Evolutionary conservation across 805 yeast genomes (phyloP), one percentile per base, ranked within the genome.

Genomic region (Lipomyces kockii): DNA sequence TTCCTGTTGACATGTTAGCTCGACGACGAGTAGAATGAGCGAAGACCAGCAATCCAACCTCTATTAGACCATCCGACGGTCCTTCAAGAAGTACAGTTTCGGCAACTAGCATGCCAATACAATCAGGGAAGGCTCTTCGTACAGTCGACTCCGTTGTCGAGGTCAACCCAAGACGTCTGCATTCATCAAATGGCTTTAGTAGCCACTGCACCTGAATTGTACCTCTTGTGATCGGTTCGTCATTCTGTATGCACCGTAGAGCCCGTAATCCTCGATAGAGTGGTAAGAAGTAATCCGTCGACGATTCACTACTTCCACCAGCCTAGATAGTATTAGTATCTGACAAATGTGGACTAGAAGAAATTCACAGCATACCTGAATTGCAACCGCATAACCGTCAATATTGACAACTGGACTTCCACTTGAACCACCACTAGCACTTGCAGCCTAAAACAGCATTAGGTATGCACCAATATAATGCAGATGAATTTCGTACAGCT

Each of bases 371-470:
- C 17, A 11, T 52, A 29, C 55, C 61, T 63, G 68, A 62, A 93
- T 80, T 0, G 98, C 97, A 22, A 93, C 91, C 0, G 94, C 97
- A 74, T 86, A 79, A 2, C 97, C 97, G 72, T 90, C 89, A 56
- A 89, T 87, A 77, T 92, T 89, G 1, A 93, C 97, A n/a, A 93
- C 98, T 0, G 98, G 98, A 2, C 97, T 91, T 8, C 98, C 98
- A 60, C 95, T 89, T 2, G 97, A 92, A 2, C 98, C 98, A 37
- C 98, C 98, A 20, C 97, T 89, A 0, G 98, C 97, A 67, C 92
- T 86, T 0, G 98, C 97, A 7, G 98, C 97, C 55, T 52, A 52
- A 12, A 4, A 8, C 55, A 12, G n/a, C 7, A 25, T 43, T 6
- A 43, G 49, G 9, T 4, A 43, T 17, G 49, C 22, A 43, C 20